Evolutionary conservation across 2,329 filamentous ascomycete species (phyloP), one percentile per base, ranked within the genome.

Genomic region (Pseudodiploospora longispora): DNA sequence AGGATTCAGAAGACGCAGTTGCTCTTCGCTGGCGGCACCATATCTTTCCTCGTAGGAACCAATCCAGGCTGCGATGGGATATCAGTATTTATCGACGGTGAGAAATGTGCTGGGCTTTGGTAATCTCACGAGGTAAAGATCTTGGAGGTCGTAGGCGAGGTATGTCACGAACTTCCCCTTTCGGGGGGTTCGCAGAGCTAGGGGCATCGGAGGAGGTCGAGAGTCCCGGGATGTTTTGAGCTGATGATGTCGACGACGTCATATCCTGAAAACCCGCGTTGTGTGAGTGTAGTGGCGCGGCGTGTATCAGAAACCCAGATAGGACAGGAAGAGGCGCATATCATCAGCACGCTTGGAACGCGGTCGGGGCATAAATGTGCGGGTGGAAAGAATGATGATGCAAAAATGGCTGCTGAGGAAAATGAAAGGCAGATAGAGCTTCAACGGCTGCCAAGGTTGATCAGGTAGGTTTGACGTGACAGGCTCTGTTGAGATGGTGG

Each of bases 21-120:
- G 67, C 32, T 67, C 62, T 6, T 65, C 59, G 43, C 57, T 59
- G 4, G 59, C 58, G 7, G 56, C 53, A 30, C 68, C 69, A 48
- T 68, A 62, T 38, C 61, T 56, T 30, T 60, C 60, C 50, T 73
- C 64, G 55, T 72, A 72, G 8, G 71, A 71, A 47, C 67, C 65
- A 47, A 75, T 71, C 71, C 71, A 75, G 33, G 72, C 71, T 74
- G 30, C 40, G 36, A 10, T n/a, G 19, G 7, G 12, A 32, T 27
- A 19, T 46, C 27, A 43, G 41, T 29, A 47, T n/a, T 19, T n/a
- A 39, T 34, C 41, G 35, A 27, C 28, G 27, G 19, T 19, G 19
- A 19, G 19, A 19, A 19, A 19, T 19, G 19, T 19, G 19, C 19
- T 19, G 19, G 19, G 33, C 12, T 28, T 37, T 30, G 27, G 27